A percentile compares a stretch with the other conserved stretches of the same genome.
These are phyloP conservation scores for Hypoxylon sp. DNA, from an alignment of 2,329 filamentous ascomycete genomes.

Conservation along the genomic window DNA sequence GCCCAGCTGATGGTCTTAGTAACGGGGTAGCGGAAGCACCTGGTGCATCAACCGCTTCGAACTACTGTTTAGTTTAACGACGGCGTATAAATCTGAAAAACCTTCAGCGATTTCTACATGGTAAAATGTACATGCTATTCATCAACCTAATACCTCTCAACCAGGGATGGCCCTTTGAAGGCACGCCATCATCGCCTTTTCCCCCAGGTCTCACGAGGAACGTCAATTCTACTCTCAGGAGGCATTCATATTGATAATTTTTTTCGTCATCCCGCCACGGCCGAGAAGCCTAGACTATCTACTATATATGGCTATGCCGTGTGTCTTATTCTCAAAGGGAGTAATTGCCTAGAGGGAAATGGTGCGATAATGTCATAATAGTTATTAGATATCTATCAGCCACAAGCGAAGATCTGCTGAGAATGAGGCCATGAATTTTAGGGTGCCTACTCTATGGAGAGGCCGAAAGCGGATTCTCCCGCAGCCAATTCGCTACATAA, in stretches of 20 bases:
- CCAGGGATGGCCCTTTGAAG: slow-evolving; percentile 35
- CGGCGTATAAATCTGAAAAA: slow-evolving; percentile 13
- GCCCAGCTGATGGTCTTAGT: slow-evolving; percentile 23
- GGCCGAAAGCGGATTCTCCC: slow-evolving; percentile 36
- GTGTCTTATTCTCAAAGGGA: slow-evolving; percentile 17
- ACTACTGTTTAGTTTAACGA: slow-evolving; percentile 15
- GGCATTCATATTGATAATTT: slow-evolving; percentile 26
- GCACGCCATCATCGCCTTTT: slow-evolving; percentile 37
- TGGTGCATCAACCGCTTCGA: slow-evolving; percentile 10
- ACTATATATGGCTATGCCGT: slow-evolving; percentile 32
- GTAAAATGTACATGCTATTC: slow-evolving; percentile 22
- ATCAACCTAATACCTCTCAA: slow-evolving; percentile 17
- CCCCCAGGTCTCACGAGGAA: slow-evolving; percentile 23
- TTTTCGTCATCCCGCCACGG: slow-evolving; percentile 9
- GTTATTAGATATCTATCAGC: slow-evolving; percentile 32
- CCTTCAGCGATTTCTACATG: slow-evolving; percentile 14
- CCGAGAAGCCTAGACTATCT: slow-evolving; percentile 18
- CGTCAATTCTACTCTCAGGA: slow-evolving; percentile 23
- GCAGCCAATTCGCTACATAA: slow-evolving; percentile 20
- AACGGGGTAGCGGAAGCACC: slow-evolving; percentile 26
- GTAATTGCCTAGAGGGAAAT: slow-evolving; percentile 33
- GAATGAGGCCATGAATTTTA: slow-evolving; percentile 37
- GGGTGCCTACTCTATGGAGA: slow-evolving; percentile 25
- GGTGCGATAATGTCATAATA: slow-evolving; percentile 32
- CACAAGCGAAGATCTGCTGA: slow-evolving; percentile 34